Conservation (phyloP, 352 stramenopile species). For the Phytophthora quininea region DNA sequence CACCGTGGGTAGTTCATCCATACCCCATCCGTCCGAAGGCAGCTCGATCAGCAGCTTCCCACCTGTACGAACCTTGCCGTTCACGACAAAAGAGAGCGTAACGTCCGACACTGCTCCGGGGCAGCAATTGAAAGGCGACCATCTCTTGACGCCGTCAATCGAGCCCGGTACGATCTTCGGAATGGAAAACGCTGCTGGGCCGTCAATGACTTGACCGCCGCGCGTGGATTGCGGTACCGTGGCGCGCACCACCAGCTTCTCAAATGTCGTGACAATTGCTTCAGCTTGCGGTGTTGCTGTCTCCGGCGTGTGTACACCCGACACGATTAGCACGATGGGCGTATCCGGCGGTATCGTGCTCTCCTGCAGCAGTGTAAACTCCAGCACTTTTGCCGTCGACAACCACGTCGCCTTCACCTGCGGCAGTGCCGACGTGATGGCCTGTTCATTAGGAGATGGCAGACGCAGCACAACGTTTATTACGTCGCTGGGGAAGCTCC, state of each 20-base stretch:
- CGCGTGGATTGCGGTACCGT: constrained; percentile 61
- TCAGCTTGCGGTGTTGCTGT: constrained; percentile 53
- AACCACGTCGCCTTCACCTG: constrained; percentile 46
- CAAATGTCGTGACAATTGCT: constrained; percentile 59
- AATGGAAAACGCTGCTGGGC: constrained; percentile 50
- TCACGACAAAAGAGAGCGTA: constrained; percentile 51
- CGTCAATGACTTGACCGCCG: constrained; percentile 71
- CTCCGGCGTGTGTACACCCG: constrained; percentile 62
- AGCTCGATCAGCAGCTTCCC: constrained; percentile 65
- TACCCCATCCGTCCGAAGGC: constrained; percentile 59
- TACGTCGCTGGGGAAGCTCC: constrained; percentile 37
- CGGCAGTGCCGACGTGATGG: constrained; percentile 19
- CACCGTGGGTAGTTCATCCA: constrained; percentile 52
- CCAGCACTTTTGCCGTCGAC: constrained; percentile 39
- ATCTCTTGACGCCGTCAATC: constrained; percentile 46
- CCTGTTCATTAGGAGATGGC: constrained; percentile 29
- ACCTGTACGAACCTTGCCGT: constrained; percentile 41
- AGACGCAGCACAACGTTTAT: constrained; percentile 43
- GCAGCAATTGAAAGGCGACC: constrained; percentile 67
- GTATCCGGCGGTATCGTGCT: constrained; percentile 43
- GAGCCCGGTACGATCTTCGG: constrained; percentile 57
- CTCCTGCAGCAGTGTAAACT: constrained; percentile 59
- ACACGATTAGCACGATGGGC: constrained; percentile 49
- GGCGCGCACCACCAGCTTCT: constrained; percentile 60
- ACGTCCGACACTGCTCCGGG: constrained; percentile 58